These are phyloP conservation scores for Amoebophrya sp. DNA, from an alignment of 169 alveolate species.

Conservation along the genomic window DNA sequence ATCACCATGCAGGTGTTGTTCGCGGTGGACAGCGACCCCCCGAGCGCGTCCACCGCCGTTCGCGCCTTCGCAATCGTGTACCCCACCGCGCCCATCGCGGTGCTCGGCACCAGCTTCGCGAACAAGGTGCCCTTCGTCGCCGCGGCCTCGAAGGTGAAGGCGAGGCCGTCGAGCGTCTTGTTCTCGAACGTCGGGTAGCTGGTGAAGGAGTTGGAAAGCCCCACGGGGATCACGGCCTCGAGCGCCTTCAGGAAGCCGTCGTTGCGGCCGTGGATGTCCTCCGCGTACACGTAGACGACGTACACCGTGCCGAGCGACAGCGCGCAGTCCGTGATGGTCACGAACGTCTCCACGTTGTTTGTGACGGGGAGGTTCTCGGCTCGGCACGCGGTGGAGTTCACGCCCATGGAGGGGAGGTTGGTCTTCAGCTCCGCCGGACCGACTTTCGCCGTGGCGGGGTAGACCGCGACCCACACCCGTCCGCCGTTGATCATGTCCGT, in stretches of 20 bases:
- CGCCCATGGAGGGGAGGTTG: background rate
- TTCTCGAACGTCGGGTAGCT: background rate
- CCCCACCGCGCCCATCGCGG: background rate
- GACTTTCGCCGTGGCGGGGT: background rate
- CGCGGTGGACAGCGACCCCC: background rate
- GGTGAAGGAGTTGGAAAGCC: background rate
- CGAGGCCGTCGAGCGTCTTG: background rate
- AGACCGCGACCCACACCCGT: background rate
- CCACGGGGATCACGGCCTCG: background rate
- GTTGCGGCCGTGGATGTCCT: conserved; percentile 15
- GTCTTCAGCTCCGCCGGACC: background rate
- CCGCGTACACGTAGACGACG: conserved; percentile 5
- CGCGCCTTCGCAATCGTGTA: background rate
- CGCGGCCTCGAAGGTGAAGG: background rate
- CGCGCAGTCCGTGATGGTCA: background rate
- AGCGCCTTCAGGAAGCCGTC: conserved; percentile 9
- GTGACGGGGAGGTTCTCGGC: background rate
- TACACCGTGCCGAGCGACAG: background rate
- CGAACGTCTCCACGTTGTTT: background rate
- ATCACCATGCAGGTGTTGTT: background rate
- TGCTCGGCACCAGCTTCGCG: background rate
- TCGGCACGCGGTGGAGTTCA: background rate
- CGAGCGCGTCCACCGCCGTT: background rate
- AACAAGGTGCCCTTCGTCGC: background rate
- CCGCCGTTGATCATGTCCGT: background rate